phyloP scores from a whole-genome alignment of 768 basidiomycete species.

The Psilocybe cubensis region DNA sequence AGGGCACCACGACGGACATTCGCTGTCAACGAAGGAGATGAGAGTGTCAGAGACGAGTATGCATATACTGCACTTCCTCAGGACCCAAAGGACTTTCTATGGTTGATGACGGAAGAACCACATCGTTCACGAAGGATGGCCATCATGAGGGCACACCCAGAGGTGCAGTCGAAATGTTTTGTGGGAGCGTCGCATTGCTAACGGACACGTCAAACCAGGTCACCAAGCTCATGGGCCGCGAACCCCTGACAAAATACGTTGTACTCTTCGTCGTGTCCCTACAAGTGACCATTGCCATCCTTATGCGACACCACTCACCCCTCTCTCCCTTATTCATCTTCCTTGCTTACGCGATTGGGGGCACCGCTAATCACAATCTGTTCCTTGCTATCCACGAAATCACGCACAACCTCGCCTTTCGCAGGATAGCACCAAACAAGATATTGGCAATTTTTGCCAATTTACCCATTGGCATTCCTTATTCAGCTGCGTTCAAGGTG shows the following conservation, averaged over 20 bases:
- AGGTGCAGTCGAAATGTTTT: slow-evolving; percentile 50
- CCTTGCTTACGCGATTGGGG: slow-evolving; percentile 85
- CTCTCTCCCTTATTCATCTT: slow-evolving; percentile 74
- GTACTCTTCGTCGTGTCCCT: slow-evolving; percentile 81
- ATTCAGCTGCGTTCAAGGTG: slow-evolving; percentile 95
- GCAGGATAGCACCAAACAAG: slow-evolving; percentile 81
- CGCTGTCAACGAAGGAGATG: slow-evolving; percentile 38
- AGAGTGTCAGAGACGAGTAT: slow-evolving; percentile 39
- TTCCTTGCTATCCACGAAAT: slow-evolving; percentile 99
- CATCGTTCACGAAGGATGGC: slow-evolving; percentile 86
- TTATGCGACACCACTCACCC: slow-evolving; percentile 70
- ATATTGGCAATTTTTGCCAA: slow-evolving; percentile 90
- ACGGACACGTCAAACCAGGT: slow-evolving; percentile 60
- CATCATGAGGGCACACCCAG: slow-evolving; percentile 94
- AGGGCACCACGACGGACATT: slow-evolving; percentile 57
- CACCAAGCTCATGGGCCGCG: slow-evolving; percentile 95
- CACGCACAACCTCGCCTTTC: slow-evolving; percentile 96
- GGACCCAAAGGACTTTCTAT: slow-evolving; percentile 87
- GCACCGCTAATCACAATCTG: slow-evolving; percentile 96
- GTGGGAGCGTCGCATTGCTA: not conserved
- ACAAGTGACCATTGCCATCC: slow-evolving; percentile 68
- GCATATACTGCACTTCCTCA: slow-evolving; percentile 59
- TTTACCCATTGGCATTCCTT: slow-evolving; percentile 92
- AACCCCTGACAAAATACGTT: slow-evolving; percentile 88
- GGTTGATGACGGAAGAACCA: slow-evolving; percentile 98